Base-by-base conservation (phyloP, 1,284 basidiomycete genomes). In the Ustilago vetiveriae region DNA sequence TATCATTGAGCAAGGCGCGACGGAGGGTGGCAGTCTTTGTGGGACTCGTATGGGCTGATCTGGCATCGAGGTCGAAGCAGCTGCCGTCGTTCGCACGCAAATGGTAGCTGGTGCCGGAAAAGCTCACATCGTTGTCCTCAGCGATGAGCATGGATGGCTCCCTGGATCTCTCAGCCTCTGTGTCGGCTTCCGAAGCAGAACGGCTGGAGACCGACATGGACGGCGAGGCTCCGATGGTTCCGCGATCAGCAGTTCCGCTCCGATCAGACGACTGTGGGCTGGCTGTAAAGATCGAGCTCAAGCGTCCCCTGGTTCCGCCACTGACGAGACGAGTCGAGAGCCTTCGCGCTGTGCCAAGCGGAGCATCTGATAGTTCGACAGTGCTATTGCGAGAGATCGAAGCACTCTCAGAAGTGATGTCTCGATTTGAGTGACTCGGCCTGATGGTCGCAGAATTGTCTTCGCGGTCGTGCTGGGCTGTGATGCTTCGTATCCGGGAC, bases 1-100 rank as follows among this genome's bases (percentile, higher is more conserved):
- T 37, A 36, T 30, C 37, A 16, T 40, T 43, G 17, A 24, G 33
- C 27, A 47, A 24, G 0, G n/a, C 27, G 2, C 33, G 32, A 23
- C 50, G 41, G 5, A 50, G 33, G 23, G 26, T 37, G 6, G 33
- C 42, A 2, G 50, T 37, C 27, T 68, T 68, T 2, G 54, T 40
- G 3, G 65, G 65, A 36, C 65, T 58, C 3, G 56, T 32, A 14
- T 47, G 42, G 26, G 17, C 42, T 26, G 53, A 36, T 11, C 45
- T 17, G 47, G 46, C 58, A 33, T 72, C 64, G 11, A 74, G 49
- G 33, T 74, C 72, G 23, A 74, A 74, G 32, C 51, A 62, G 57
- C 72, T 74, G 7, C 72, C 72, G 47, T 74, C 72, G 26, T 71
- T 50, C 9, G 59, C 72, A 2, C 65, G 48, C 40, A 72, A 29